Conservation (phyloP, 306 rosid species). For the Cicer bijugum region DNA sequence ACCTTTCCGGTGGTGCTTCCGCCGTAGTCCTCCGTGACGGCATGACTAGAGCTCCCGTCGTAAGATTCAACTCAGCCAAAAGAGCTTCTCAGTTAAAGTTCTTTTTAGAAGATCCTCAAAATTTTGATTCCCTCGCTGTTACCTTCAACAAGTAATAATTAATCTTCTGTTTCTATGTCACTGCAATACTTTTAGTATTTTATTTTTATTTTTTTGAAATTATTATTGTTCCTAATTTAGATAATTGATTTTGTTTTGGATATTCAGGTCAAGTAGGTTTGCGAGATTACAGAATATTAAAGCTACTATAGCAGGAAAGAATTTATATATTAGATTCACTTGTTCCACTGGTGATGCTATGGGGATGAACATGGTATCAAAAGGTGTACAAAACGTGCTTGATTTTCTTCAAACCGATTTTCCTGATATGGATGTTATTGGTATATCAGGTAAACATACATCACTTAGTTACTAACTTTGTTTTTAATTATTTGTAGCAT, state of each 20-base stretch:
- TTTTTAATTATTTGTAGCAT: background rate
- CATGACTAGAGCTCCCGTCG: constrained; percentile 92
- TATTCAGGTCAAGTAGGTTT: constrained; percentile 79
- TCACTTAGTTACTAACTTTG: background rate
- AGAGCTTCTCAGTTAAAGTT: constrained; percentile 81
- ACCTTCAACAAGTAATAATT: constrained; percentile 68
- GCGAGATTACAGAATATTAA: constrained; percentile 67
- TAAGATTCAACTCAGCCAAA: constrained; percentile 65
- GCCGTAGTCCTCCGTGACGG: constrained; percentile 68
- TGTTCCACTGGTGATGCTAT: constrained; percentile 93
- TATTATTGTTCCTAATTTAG: background rate
- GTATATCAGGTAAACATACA: constrained; percentile 65
- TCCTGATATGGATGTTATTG: constrained; percentile 93
- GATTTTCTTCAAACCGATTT: constrained; percentile 69
- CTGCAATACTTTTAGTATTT: no score
- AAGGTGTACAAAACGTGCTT: constrained; percentile 86
- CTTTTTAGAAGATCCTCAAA: constrained; percentile 67
- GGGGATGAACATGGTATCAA: constrained; percentile 99
- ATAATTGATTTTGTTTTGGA: background rate
- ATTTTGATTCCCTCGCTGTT: constrained; percentile 63
- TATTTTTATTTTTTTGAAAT: no score
- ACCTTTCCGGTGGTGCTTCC: constrained; percentile 77
- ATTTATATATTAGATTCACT: constrained; percentile 70
- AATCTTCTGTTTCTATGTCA: background rate
- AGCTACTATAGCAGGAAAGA: constrained; percentile 74